Base-by-base conservation (phyloP, 208 protist genomes). In the Tritrichomonas musculus region DNA sequence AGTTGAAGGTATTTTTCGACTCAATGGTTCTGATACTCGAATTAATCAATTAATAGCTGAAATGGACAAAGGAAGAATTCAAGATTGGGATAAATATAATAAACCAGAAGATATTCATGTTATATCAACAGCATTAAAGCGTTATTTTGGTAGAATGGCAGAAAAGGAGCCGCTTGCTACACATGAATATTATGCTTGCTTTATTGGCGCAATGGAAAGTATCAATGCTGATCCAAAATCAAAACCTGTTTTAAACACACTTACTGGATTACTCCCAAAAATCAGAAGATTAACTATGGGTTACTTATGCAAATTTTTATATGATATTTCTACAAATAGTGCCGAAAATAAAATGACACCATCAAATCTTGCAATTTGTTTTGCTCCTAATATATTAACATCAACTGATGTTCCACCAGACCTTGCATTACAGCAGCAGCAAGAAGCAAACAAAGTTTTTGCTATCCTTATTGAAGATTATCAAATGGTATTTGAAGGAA, bases 1-100 rank as follows among this genome's bases (percentile, higher is more conserved):
- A 17, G 77, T 53, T 20, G 77, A 53, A 20, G 77, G 77, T 39
- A 47, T 88, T 44, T 88, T 88, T n/a, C 41, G 77, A 41, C 39
- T 88, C 0, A 88, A 88, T 17, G 77, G 77, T 20, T 88, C 77
- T 5, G 41, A 88, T 11, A 33, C 47, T 13, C 14, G 57, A 8
- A 88, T 39, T 33, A 88, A 57, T 5, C 47, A 88, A 39, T 20
- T 88, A 8, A 41, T 25, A 33, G 77, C 13, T 33, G 47, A 53
- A 33, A 5, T 88, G 1, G 77, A 88, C 30, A 53, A 88, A 39
- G 77, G 47, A 0, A 25, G 27, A 11, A 39, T 88, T 57, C 11
- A 25, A 39, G 47, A 88, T 88, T 88, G 77, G 77, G 33, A 41
- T 17, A 88, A 88, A 57, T 88, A 88, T 36, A n/a, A n/a, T n/a